These are phyloP conservation scores for Tetrahymena borealis DNA, from an alignment of 73 alveolate genomes.

Conservation along the genomic window DNA sequence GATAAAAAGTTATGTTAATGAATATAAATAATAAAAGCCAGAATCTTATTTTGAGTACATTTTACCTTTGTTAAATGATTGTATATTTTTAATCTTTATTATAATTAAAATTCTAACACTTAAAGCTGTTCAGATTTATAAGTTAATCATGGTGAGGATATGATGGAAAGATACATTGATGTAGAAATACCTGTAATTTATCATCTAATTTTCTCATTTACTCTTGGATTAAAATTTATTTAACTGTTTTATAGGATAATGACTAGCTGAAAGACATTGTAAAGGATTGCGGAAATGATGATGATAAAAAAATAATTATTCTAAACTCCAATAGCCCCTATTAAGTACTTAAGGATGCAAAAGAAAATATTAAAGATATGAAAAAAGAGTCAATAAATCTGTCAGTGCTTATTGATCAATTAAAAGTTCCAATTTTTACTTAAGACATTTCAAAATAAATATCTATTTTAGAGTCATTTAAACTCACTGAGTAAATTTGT, in stretches of 20 bases:
- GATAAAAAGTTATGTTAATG: not conserved
- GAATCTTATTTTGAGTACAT: not conserved
- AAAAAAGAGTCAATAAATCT: not conserved
- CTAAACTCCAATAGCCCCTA: not conserved
- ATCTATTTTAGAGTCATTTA: not conserved
- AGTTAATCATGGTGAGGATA: not conserved
- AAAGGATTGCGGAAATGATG: not conserved
- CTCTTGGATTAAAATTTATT: not conserved
- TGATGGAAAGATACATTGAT: not conserved
- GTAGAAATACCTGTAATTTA: not conserved
- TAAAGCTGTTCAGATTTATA: not conserved
- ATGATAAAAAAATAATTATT: not conserved
- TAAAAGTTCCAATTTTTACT: not conserved
- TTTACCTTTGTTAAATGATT: not conserved
- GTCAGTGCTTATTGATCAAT: not conserved
- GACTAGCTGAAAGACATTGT: not conserved
- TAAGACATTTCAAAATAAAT: not conserved
- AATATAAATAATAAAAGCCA: not conserved
- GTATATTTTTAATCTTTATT: not conserved
- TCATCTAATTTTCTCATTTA: too few species aligned
- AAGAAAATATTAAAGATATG: not conserved
- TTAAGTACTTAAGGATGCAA: not conserved
- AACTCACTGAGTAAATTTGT: not conserved
- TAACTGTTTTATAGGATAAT: not conserved
- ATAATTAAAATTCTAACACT: not conserved